phyloP scores from a whole-genome alignment of 140 eudicot species.

The Cichorium intybus region DNA sequence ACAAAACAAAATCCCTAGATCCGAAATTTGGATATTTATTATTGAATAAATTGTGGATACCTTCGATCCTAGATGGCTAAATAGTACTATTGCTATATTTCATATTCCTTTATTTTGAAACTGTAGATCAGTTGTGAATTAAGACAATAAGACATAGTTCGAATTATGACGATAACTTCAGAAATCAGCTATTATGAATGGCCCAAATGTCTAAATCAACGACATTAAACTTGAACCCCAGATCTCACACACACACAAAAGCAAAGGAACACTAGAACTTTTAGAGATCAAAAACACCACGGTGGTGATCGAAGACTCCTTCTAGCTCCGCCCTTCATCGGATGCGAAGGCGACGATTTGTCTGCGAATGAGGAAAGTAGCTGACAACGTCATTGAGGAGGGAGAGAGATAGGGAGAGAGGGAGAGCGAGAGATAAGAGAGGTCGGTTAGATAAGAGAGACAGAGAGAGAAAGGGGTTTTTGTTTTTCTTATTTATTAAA shows the following conservation, averaged over 20 bases:
- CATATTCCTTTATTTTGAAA: background rate
- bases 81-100: background rate
- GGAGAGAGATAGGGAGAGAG: too few relatives aligned
- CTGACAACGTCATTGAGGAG: too few relatives aligned
- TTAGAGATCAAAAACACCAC: background rate
- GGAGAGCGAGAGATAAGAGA: too few relatives aligned
- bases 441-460: too few relatives aligned
- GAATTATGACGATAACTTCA: background rate
- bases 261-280: background rate
- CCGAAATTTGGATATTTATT: constrained; percentile 9
- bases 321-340: too few relatives aligned
- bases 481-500: too few relatives aligned
- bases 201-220: constrained; percentile 1
- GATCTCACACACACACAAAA: background rate
- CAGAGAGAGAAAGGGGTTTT: too few relatives aligned
- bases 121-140: background rate
- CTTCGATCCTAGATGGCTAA: constrained; percentile 1
- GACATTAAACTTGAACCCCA: background rate
- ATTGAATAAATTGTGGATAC: background rate
- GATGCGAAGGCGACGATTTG: too few relatives aligned
- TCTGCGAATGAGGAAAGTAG: too few relatives aligned
- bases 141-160: too few relatives aligned
- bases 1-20: constrained; percentile 14
- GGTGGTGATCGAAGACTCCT: too few relatives aligned
- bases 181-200: constrained; percentile 1